Evolutionary conservation across 164 flowering plant genomes (phyloP), one percentile per base, ranked within the genome.

Genomic region (Liriodendron chinense): DNA sequence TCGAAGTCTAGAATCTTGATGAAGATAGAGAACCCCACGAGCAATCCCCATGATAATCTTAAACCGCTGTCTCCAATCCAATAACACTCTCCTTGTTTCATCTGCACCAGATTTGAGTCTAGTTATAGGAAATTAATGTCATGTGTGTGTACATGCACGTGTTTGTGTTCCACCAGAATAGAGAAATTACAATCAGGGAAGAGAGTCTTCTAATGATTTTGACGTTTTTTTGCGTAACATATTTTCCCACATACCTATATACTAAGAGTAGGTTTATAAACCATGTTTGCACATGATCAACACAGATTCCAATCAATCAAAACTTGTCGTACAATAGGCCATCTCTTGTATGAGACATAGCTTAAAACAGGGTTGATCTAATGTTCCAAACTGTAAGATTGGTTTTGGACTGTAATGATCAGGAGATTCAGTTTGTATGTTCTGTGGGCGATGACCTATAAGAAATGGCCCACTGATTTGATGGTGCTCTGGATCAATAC

Each of bases 1-100:
- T 50, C 72, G 71, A 13, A 86, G 75, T n/a, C 85, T 75, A 10
- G 91, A 91, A 63, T 89, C 94, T 22, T 85, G 84, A 57, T 91
- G 94, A 61, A 91, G 87, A 72, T 91, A 91, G 8, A 88, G 78
- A 65, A 91, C 34, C 9, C 92, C 92, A 48, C 87, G 80, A 16
- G 90, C 85, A 21, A 89, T 83, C 14, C 92, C 91, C 21, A 16
- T 53, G 1, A 84, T 80, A 10, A 82, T 82, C 25, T 72, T 71
- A 50, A 76, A 73, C 7, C 84, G 83, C 9, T 21, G 74, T 24
- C 50, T 23, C 83, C 86, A 84, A 63, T 78, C 74, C 43, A 84
- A 20, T 24, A 14, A 47, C 2, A 1, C 6, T 1, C 69, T 66
- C 28, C 23, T 74, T n/a, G 61, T 70, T 68, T 67, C 21, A 65